A percentile compares a stretch with the other conserved stretches of the same genome.
phyloP scores from a whole-genome alignment of 306 rosid genomes.

The Quercus robur region DNA sequence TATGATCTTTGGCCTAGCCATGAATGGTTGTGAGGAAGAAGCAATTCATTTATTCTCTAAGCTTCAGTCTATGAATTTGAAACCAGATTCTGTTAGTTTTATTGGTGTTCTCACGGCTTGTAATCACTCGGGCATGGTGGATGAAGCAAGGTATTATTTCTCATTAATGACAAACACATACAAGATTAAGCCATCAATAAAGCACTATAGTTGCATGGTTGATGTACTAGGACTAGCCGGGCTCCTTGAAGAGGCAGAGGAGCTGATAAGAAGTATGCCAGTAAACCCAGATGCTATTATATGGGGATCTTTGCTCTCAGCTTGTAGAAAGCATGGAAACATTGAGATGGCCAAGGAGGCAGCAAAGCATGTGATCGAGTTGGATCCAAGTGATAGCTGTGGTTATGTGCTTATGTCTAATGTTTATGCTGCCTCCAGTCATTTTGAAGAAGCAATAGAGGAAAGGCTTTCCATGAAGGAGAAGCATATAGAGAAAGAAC shows the following conservation, averaged over 20 bases:
- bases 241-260: slow-evolving; percentile 77
- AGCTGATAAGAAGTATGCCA: slow-evolving; percentile 51
- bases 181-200: slow-evolving; percentile 56
- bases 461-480: slow-evolving; percentile 66
- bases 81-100: slow-evolving; percentile 68
- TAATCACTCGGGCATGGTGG: slow-evolving; percentile 62
- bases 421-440: slow-evolving; percentile 52
- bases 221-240: slow-evolving; percentile 71
- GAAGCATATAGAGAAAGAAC: slow-evolving; percentile 63
- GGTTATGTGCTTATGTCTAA: slow-evolving; percentile 73
- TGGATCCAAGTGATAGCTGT: slow-evolving; percentile 63
- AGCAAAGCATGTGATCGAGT: slow-evolving; percentile 48
- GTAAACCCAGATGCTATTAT: slow-evolving; percentile 61
- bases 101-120: slow-evolving; percentile 80
- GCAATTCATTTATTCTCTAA: slow-evolving; percentile 54
- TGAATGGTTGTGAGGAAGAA: slow-evolving; percentile 64
- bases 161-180: slow-evolving; percentile 44
- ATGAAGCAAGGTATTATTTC: slow-evolving; percentile 55
- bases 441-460: slow-evolving; percentile 57
- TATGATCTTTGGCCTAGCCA: slow-evolving; percentile 69
- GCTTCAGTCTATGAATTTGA: slow-evolving; percentile 48
- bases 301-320: slow-evolving; percentile 87
- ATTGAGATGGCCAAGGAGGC: slow-evolving; percentile 61
- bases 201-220: slow-evolving; percentile 81
- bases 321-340: slow-evolving; percentile 62